Evolutionary conservation across 768 basidiomycete genomes (phyloP).

Genomic region (Erythrobasidium yunnanense): DNA sequence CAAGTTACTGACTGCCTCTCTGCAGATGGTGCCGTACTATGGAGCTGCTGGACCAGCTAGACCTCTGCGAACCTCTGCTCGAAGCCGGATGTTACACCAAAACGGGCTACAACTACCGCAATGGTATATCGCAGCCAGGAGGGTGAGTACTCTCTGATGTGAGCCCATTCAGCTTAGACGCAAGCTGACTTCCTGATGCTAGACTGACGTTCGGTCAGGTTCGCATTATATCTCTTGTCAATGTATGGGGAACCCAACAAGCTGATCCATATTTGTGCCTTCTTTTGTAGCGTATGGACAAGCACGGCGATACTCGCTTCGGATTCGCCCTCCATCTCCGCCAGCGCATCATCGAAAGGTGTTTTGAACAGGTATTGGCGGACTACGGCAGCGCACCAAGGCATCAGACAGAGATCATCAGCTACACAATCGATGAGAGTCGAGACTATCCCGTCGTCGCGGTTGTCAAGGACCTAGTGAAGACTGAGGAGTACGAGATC

Average conservation of each 20-base stretch:
- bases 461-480: constrained; percentile 2
- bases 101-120: constrained; percentile 27
- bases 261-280: neutral
- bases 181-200: neutral
- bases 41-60: constrained; percentile 29
- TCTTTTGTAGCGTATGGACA: constrained; percentile 25
- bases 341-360: constrained; percentile 30
- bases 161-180: neutral
- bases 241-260: neutral
- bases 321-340: constrained; percentile 30
- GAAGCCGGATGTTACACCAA: constrained; percentile 23
- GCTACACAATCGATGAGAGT: constrained; percentile 3
- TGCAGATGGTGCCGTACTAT: constrained; percentile 28
- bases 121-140: constrained; percentile 11
- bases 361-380: constrained; percentile 22
- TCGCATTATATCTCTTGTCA: neutral
- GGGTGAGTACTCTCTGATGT: constrained; percentile 1
- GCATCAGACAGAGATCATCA: constrained; percentile 3
- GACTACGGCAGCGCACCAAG: neutral
- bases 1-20: neutral
- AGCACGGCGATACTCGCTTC: constrained; percentile 31
- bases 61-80: constrained; percentile 20
- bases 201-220: constrained; percentile 12
- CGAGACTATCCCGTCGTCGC: constrained; percentile 23
- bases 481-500: constrained; percentile 15